Percentiles rank a stretch among this genome's conserved stretches.
phyloP scores from a whole-genome alignment of 306 rosid genomes.

The Abrus pulchellus region DNA sequence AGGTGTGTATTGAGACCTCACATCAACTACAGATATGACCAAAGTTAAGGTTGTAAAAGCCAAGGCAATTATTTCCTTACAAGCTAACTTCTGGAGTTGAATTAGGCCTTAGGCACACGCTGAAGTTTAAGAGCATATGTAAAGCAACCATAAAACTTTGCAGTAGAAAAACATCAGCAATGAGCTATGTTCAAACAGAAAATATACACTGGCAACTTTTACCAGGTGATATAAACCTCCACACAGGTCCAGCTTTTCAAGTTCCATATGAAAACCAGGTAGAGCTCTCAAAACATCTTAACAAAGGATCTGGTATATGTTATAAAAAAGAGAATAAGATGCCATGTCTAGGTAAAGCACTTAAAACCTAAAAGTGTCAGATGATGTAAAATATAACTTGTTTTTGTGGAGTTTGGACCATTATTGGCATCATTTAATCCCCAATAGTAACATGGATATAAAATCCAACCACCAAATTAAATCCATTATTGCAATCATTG shows the following conservation, averaged over 20 bases:
- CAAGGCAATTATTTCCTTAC: too few relatives aligned
- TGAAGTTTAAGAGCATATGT: too few relatives aligned
- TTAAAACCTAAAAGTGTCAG: neutral
- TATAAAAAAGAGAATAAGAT: neutral
- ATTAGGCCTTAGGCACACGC: too few relatives aligned
- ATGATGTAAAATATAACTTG: neutral
- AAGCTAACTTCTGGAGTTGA: too few relatives aligned
- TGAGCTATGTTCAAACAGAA: slow-evolving; percentile 9
- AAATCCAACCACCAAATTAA: neutral
- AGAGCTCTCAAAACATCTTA: slow-evolving; percentile 11
- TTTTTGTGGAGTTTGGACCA: neutral
- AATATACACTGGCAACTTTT: slow-evolving; percentile 8
- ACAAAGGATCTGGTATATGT: slow-evolving; percentile 8
- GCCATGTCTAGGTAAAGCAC: neutral
- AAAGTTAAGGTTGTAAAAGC: too few relatives aligned
- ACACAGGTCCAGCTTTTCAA: slow-evolving; percentile 28
- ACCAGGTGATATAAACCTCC: slow-evolving; percentile 15
- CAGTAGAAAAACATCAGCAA: slow-evolving; percentile 13
- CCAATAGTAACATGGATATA: neutral
- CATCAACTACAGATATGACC: too few relatives aligned
- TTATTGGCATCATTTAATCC: neutral
- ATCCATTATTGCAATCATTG: neutral
- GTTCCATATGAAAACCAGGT: slow-evolving; percentile 5
- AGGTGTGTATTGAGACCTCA: too few relatives aligned
- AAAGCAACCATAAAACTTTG: neutral